phyloP scores from a whole-genome alignment of 2,329 filamentous ascomycete species.

The Aureobasidium sp. region DNA sequence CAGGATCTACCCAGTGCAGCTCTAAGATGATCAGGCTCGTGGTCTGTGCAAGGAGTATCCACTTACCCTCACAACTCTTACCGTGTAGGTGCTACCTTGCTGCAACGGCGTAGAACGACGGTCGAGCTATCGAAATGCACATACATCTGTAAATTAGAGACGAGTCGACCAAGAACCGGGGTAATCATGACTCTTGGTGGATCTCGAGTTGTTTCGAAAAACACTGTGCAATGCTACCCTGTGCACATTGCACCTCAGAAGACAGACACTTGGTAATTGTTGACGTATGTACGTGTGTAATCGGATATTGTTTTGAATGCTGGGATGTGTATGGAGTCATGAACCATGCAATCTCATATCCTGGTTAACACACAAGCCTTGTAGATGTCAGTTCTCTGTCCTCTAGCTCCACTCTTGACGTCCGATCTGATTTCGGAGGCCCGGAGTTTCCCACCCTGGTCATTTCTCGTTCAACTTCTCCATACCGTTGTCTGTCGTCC shows the following conservation, averaged over 20 bases:
- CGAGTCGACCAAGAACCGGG: neutral
- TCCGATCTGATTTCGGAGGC: neutral
- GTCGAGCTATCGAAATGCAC: neutral
- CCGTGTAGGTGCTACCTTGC: neutral
- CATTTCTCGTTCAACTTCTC: neutral
- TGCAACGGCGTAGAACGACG: neutral
- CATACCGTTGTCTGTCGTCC: neutral
- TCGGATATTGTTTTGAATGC: neutral
- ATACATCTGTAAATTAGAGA: neutral
- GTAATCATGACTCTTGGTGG: neutral
- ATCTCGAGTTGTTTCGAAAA: neutral
- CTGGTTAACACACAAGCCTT: slow-evolving; percentile 1
- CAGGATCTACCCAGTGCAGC: neutral
- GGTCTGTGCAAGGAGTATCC: neutral
- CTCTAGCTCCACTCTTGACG: neutral
- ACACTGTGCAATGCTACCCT: neutral
- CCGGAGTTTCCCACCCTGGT: neutral
- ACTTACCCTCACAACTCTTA: neutral
- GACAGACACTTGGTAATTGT: neutral
- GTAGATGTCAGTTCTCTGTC: neutral
- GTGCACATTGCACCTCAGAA: neutral
- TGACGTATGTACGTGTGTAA: neutral
- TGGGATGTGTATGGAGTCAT: neutral
- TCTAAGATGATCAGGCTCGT: neutral
- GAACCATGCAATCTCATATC: neutral